Base-by-base conservation (phyloP, 2,329 filamentous ascomycete species). In the Pleurostoma richardsiae region DNA sequence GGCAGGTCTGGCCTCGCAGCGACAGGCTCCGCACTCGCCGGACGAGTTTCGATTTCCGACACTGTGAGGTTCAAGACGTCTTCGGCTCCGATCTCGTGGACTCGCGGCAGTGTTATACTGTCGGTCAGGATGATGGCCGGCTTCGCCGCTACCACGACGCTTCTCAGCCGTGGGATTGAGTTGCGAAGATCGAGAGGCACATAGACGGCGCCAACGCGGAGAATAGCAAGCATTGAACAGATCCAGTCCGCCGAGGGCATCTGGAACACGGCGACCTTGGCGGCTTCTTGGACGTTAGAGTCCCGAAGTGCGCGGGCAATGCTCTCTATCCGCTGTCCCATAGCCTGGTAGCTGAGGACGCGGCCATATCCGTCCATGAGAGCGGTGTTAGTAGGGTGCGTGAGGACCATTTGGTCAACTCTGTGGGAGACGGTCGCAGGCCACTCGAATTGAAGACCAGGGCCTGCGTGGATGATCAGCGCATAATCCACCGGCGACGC, bases 151-250 rank as follows among this genome's bases (percentile, higher is more conserved):
- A 55, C 31, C 2, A 59, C 58, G 3, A 70, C 59, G 4, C 48
- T 43, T 1, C 54, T 46, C 1, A 71, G 61, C 2, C 71, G 59
- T 5, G 55, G 26, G 0, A 57, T 11, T 1, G 61, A 55, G 7
- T 56, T 61, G 1, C 55, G 49, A 1, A 58, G 41, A 45, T 77
- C 75, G 0, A 77, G 56, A 3, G 69, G 69, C 4, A 72, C 57
- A 33, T 69, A 70, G 1, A 63, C 54, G 6, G 56, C 61, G 1
- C 71, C 71, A 10, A 68, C 43, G 0, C 61, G 56, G 45, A 64
- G 50, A 38, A 74, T 68, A 6, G 67, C 73, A 3, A 75, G 59
- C 40, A 75, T 49, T 0, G 64, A 66, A 38, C 47, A 57, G 4
- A 69, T 54, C 56, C 56, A 68, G 38, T 72, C 63, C 0, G 55